phyloP scores from a whole-genome alignment of 805 yeast species.

The Starmerella tilneyi region DNA sequence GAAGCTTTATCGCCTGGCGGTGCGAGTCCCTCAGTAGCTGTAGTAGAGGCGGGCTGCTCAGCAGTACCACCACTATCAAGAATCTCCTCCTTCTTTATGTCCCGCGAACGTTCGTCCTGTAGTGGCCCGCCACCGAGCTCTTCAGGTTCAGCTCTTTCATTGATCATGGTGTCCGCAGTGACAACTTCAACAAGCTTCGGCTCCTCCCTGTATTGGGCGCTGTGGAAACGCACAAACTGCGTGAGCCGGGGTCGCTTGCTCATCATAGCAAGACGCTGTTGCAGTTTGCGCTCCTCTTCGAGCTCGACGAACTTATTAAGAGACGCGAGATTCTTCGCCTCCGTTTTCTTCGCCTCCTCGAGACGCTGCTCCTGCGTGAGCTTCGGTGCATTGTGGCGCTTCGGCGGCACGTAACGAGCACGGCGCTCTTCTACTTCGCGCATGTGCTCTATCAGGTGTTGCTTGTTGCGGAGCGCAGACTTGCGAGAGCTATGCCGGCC shows the following conservation, averaged over 20 bases:
- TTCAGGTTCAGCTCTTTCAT: conserved; percentile 1
- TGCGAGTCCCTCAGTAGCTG: too few species aligned
- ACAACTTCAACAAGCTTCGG: conserved; percentile 12
- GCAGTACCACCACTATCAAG: too few species aligned
- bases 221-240: conserved; percentile 42
- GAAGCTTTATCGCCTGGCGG: too few species aligned
- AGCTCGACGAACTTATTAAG: conserved; percentile 71
- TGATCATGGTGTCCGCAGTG: background rate
- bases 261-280: conserved; percentile 60
- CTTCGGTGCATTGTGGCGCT: conserved; percentile 24
- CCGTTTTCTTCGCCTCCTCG: conserved; percentile 82
- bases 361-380: conserved; percentile 62
- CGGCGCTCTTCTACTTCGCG: conserved; percentile 56
- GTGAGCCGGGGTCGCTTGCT: conserved; percentile 53
- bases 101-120: too few species aligned
- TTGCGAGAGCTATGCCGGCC: conserved; percentile 61
- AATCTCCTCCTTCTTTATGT: too few species aligned
- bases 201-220: conserved; percentile 8
- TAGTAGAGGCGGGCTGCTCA: too few species aligned
- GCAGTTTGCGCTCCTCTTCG: conserved; percentile 68
- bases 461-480: conserved; percentile 65
- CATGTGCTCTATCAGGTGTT: conserved; percentile 64
- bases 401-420: conserved; percentile 33
- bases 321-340: conserved; percentile 60
- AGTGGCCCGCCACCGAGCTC: too few species aligned